Conservation (phyloP, 2,329 filamentous ascomycete genomes). For the Fusarium beomiforme region DNA sequence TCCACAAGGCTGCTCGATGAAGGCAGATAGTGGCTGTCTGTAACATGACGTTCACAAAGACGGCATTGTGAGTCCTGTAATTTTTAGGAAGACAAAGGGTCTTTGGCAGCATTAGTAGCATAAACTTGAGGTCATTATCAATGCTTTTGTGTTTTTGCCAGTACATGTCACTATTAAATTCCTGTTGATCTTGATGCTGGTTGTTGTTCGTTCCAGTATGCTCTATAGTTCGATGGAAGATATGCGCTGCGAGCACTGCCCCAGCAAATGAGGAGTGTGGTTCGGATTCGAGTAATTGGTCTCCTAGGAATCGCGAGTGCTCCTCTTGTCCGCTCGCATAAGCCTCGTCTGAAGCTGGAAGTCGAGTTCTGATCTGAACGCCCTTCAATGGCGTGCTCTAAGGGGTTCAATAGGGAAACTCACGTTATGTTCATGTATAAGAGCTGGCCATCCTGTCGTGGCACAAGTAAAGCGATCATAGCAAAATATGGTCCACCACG, state of each 20-base stretch:
- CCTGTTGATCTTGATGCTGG: neutral
- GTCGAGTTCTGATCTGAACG: conserved; percentile 1
- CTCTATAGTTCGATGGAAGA: conserved; percentile 18
- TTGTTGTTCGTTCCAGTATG: neutral
- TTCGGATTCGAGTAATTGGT: conserved; percentile 1
- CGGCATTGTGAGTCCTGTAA: conserved; percentile 11
- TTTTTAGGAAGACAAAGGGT: conserved; percentile 12
- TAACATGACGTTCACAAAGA: conserved; percentile 19
- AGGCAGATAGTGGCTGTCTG: conserved; percentile 20
- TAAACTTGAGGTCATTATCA: conserved; percentile 17
- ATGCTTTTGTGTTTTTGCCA: conserved; percentile 8
- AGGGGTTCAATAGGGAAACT: accelerated
- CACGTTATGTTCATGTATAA: neutral
- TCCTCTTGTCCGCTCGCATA: conserved; percentile 4
- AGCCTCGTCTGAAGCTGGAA: conserved; percentile 8
- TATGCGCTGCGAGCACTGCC: conserved; percentile 3
- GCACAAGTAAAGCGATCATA: conserved; percentile 19
- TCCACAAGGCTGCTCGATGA: conserved; percentile 20
- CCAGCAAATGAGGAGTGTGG: conserved; percentile 8
- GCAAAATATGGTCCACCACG: conserved; percentile 25
- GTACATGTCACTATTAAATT: neutral
- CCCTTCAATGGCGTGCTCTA: neutral
- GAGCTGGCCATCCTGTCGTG: conserved; percentile 19
- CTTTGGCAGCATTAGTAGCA: conserved; percentile 15
- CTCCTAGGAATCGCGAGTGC: neutral